Base-by-base conservation (phyloP, 441 rosid species). In the Dalechampia spathulata region DNA sequence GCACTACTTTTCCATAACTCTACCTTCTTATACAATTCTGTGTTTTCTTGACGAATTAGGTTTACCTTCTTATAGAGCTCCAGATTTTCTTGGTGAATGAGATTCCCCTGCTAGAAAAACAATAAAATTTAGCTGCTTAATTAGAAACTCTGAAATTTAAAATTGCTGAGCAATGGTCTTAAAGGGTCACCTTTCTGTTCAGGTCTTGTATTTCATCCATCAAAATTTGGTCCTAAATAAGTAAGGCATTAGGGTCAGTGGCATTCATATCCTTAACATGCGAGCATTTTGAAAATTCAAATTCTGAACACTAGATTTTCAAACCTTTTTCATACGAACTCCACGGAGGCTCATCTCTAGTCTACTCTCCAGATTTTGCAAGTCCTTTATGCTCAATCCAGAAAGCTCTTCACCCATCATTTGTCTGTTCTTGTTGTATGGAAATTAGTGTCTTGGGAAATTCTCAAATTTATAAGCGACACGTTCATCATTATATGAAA, bases 351-450 rank as follows among this genome's bases (percentile, higher is more conserved):
- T 88, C 69, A 71, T 61, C 37, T 88, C 90, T 65, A 76, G 60
- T 55, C 64, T 78, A 69, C 68, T 80, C 69, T 83, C 96, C 78
- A 92, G 61, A 62, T 75, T 83, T 70, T 88, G 86, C 48, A 92
- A 65, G 41, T 84, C 92, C 61, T 76, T 78, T 49, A 77, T 49
- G 39, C 65, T 64, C 69, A 92, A 75, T 41, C 91, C 85, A 27
- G 95, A 80, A 62, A 92, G 94, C 65, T 81, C 87, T 70, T 86
- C 86, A 8, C 98, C 98, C 98, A 86, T 88, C 94, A 92, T 83
- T 73, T 86, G 82, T 80, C 98, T 92, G 86, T 65, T 52, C 30
- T 71, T 62, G 49, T 51, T 32, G 22, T 46, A 40, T 58, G 52
- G 41, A 59, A 49, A 41, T 41, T 23, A 60, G 46, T 39, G 19